Conservation (phyloP, 306 rosid genomes). For the Nissolia schottii region DNA sequence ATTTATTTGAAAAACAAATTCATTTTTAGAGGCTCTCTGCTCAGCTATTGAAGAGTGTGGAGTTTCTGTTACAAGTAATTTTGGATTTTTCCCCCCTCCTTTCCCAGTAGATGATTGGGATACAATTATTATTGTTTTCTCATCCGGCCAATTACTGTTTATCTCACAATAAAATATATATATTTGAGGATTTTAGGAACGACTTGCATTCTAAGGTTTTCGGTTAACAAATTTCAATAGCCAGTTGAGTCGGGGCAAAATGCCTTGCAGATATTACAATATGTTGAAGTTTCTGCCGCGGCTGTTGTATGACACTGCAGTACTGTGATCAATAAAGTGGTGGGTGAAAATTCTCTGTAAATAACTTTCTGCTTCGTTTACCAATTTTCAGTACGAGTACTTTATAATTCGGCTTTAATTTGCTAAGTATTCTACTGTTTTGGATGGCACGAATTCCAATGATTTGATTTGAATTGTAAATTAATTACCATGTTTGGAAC, state of each 20-base stretch:
- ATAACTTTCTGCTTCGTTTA: not conserved
- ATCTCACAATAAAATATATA: not conserved
- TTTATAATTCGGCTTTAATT: not conserved
- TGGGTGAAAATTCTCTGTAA: not conserved
- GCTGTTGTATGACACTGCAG: not conserved
- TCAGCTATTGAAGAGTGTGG: constrained; percentile 17
- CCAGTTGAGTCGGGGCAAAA: not conserved
- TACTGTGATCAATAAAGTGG: not conserved
- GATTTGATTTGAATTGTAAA: too few relatives aligned
- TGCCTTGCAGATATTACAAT: not conserved
- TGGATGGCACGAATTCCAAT: too few relatives aligned
- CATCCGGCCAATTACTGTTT: not conserved
- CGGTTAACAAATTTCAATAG: not conserved
- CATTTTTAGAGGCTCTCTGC: constrained; percentile 7
- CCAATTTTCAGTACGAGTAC: not conserved
- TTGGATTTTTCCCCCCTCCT: not conserved
- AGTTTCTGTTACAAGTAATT: not conserved
- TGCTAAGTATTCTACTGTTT: not conserved
- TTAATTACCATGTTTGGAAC: too few relatives aligned
- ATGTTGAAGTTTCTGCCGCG: not conserved
- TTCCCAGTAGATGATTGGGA: not conserved
- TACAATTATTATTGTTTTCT: not conserved
- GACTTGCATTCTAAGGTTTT: not conserved
- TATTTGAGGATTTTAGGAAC: not conserved
- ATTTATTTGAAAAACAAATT: constrained; percentile 16